Percentiles rank a stretch among this genome's conserved stretches.
Conservation (phyloP, 768 basidiomycete species). For the Suillus subalutaceus region DNA sequence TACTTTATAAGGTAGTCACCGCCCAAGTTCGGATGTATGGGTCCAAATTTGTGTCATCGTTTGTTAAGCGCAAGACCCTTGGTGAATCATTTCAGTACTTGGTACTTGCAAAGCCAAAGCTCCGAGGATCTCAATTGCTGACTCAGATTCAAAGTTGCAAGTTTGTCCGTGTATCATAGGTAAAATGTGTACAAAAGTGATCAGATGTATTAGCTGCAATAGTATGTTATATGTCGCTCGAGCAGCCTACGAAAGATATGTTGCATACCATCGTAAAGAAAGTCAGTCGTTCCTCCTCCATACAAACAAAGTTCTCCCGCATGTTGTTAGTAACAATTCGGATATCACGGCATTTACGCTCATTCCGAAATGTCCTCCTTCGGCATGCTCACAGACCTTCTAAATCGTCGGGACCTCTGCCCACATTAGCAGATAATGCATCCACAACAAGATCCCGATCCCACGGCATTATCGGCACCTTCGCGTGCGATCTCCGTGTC, state of each 20-base stretch:
- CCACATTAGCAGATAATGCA: constrained; percentile 42
- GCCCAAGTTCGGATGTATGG: neutral
- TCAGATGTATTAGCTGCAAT: constrained; percentile 6
- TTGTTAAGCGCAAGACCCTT: too few relatives aligned
- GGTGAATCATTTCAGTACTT: neutral
- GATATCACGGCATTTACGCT: too few relatives aligned
- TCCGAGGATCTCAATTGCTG: too few relatives aligned
- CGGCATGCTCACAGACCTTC: neutral
- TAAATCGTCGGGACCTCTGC: neutral
- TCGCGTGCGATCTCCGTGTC: constrained; percentile 14
- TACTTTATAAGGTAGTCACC: neutral
- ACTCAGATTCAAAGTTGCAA: too few relatives aligned
- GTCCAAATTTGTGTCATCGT: too few relatives aligned
- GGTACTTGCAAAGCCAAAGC: too few relatives aligned
- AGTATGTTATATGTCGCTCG: constrained; percentile 5
- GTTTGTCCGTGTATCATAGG: too few relatives aligned
- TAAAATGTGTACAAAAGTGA: neutral
- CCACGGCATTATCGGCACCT: constrained; percentile 24
- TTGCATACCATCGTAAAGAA: constrained; percentile 3
- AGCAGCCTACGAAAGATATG: neutral
- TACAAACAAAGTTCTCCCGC: neutral
- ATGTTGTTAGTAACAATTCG: neutral
- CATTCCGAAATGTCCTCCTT: neutral
- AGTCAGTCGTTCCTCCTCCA: neutral
- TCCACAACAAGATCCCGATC: constrained; percentile 39